Conservation (phyloP, 2,329 filamentous ascomycete genomes). For the Blastomyces emzantsi region DNA sequence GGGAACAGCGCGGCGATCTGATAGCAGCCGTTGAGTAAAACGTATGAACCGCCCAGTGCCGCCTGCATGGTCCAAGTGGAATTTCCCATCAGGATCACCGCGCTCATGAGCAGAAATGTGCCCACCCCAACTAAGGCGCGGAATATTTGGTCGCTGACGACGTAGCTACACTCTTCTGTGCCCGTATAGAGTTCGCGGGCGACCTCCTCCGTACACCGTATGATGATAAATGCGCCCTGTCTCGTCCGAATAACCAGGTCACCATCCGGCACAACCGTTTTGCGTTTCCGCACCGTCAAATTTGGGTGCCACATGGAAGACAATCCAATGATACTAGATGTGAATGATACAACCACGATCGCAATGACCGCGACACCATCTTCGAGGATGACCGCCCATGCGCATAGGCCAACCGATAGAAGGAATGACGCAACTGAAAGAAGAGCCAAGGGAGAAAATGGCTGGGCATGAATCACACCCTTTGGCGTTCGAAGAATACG, state of each 20-base stretch:
- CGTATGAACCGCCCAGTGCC: slow-evolving; percentile 50
- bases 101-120: slow-evolving; percentile 53
- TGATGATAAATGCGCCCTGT: slow-evolving; percentile 50
- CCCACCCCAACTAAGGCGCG: slow-evolving; percentile 48
- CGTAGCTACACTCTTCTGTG: slow-evolving; percentile 52
- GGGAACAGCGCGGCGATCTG: slow-evolving; percentile 48
- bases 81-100: slow-evolving; percentile 54
- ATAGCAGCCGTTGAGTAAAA: slow-evolving; percentile 51
- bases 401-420: slow-evolving; percentile 18
- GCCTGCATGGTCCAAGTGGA: slow-evolving; percentile 54
- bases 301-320: slow-evolving; percentile 51
- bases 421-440: slow-evolving; percentile 45
- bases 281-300: slow-evolving; percentile 45
- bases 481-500: slow-evolving; percentile 6
- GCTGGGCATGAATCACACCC: slow-evolving; percentile 23
- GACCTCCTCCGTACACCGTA: slow-evolving; percentile 51
- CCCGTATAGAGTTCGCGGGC: slow-evolving; percentile 55
- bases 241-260: slow-evolving; percentile 55
- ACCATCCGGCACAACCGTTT: slow-evolving; percentile 43
- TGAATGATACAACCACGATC: slow-evolving; percentile 44
- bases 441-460: slow-evolving; percentile 46
- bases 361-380: slow-evolving; percentile 48
- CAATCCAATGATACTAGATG: slow-evolving; percentile 47
- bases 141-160: slow-evolving; percentile 41
- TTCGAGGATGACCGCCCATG: slow-evolving; percentile 26